Evolutionary conservation across 2,329 filamentous ascomycete genomes (phyloP).

Genomic region (Colletotrichum scovillei): DNA sequence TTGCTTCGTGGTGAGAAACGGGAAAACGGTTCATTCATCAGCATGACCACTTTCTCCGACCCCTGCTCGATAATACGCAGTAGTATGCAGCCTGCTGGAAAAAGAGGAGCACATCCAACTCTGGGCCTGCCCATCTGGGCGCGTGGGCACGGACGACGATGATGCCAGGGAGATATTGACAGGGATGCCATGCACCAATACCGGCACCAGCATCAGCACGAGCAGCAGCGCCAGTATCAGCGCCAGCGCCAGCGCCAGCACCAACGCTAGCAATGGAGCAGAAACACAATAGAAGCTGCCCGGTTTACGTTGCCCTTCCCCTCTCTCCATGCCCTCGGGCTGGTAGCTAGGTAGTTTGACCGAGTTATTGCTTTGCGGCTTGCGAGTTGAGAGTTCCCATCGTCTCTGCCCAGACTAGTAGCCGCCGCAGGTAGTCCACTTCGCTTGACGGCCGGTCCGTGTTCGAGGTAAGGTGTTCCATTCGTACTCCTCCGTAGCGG

Average conservation of each 20-base stretch:
- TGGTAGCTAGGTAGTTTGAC: slow-evolving; percentile 8
- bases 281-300: neutral
- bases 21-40: slow-evolving; percentile 7
- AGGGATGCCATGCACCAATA: slow-evolving; percentile 6
- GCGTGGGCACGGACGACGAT: slow-evolving; percentile 14
- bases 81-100: slow-evolving; percentile 20
- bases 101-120: slow-evolving; percentile 15
- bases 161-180: slow-evolving; percentile 10
- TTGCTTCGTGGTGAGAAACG: neutral
- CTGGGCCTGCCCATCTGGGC: slow-evolving; percentile 14
- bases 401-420: neutral
- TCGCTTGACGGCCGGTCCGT: neutral
- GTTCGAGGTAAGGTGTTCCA: neutral
- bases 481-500: neutral
- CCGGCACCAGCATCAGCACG: neutral
- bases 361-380: slow-evolving; percentile 14
- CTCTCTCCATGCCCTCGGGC: neutral
- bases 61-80: slow-evolving; percentile 6
- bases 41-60: slow-evolving; percentile 12
- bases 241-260: neutral
- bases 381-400: neutral
- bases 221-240: neutral
- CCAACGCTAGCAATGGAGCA: neutral
- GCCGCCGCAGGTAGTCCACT: neutral
- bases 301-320: neutral